Evolutionary conservation across 495 filamentous ascomycete genomes (phyloP).

Genomic region (Talaromyces proteolyticus): DNA sequence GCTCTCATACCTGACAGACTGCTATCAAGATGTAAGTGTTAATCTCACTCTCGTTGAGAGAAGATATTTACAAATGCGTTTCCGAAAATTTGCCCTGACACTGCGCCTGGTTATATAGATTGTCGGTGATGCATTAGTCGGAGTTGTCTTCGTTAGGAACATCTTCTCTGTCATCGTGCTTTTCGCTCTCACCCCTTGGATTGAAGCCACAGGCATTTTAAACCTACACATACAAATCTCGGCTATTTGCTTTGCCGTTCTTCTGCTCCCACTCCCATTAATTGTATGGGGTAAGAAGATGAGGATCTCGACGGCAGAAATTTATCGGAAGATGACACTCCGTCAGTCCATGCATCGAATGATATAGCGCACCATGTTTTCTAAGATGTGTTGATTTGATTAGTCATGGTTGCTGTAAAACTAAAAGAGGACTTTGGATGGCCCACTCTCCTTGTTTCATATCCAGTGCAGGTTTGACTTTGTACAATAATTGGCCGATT

Average conservation of each 20-base stretch:
- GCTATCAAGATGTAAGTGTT: slow-evolving; percentile 25
- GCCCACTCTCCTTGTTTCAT: not conserved
- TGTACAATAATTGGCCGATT: too few relatives aligned
- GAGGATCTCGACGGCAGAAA: slow-evolving; percentile 10
- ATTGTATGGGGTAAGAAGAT: slow-evolving; percentile 21
- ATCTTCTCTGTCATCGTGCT: slow-evolving; percentile 24
- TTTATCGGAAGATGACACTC: slow-evolving; percentile 15
- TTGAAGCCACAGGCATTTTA: slow-evolving; percentile 25
- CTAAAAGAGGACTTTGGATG: not conserved
- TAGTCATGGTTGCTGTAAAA: too few relatives aligned
- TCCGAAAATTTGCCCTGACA: not conserved
- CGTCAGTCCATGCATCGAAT: not conserved
- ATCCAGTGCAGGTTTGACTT: too few relatives aligned
- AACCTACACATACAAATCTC: slow-evolving; percentile 20
- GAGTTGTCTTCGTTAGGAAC: slow-evolving; percentile 26
- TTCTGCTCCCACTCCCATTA: slow-evolving; percentile 15
- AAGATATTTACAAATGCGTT: not conserved
- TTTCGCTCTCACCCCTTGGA: slow-evolving; percentile 29
- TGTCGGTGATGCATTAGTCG: slow-evolving; percentile 26
- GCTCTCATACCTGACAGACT: slow-evolving; percentile 29
- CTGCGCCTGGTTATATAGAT: slow-evolving; percentile 13
- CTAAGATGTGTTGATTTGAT: not conserved
- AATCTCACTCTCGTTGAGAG: not conserved
- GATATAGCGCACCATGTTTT: not conserved
- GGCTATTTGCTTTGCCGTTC: slow-evolving; percentile 12